These are phyloP conservation scores for Krasilnikovozyma curviuscula DNA, from an alignment of 768 basidiomycete species.

Conservation along the genomic window DNA sequence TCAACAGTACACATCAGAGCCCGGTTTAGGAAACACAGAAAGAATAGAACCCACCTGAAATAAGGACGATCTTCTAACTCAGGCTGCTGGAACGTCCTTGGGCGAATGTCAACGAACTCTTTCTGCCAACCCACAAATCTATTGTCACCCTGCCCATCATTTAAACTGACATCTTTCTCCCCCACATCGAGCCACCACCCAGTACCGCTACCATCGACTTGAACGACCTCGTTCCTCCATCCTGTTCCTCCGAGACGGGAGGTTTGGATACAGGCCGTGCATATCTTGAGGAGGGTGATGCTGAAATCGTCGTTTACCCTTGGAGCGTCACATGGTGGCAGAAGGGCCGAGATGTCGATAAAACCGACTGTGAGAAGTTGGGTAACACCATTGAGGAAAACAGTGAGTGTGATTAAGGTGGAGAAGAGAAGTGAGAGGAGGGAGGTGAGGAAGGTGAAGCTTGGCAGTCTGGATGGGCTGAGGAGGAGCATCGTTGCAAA, in stretches of 20 bases:
- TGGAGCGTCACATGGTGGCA: constrained; percentile 1
- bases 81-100: not conserved
- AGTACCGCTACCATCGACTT: no score
- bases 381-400: not conserved
- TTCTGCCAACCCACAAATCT: not conserved
- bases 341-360: not conserved
- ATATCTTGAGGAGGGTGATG: not conserved
- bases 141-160: not conserved
- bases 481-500: not conserved
- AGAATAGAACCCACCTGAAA: no score
- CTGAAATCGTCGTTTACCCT: not conserved
- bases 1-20: no score
- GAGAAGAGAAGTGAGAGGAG: constrained; percentile 4
- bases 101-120: not conserved
- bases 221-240: no score
- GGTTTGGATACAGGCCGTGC: not conserved
- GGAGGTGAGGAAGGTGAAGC: constrained; percentile 4
- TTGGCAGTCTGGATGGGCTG: not conserved
- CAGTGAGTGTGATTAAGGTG: constrained; percentile 6
- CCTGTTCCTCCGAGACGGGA: not conserved
- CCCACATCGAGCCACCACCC: no score
- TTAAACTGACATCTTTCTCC: not conserved
- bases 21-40: no score
- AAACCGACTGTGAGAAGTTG: constrained; percentile 1
- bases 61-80: no score